These are phyloP conservation scores for Ceratonia siliqua DNA, from an alignment of 306 rosid genomes.

Conservation along the genomic window DNA sequence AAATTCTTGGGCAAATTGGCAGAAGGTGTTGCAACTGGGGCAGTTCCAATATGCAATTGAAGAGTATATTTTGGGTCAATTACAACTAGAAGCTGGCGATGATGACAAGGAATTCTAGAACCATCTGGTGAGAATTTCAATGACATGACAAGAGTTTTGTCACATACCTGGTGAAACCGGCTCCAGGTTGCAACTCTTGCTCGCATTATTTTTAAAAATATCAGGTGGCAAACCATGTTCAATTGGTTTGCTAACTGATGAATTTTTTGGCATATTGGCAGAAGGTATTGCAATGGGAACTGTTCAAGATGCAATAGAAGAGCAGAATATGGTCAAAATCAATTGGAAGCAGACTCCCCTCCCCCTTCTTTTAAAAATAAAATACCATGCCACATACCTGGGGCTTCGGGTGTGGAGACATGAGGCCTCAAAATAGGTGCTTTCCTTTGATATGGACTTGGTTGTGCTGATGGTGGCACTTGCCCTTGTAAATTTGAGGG, in stretches of 20 bases:
- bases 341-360: conserved; percentile 20
- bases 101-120: not conserved
- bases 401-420: conserved; percentile 45
- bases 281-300: conserved; percentile 42
- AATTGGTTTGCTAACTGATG: conserved; percentile 21
- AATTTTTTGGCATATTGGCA: conserved; percentile 36
- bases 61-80: not conserved
- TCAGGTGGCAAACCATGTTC: conserved; percentile 36
- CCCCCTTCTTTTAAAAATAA: not conserved
- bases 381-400: conserved; percentile 49
- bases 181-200: not conserved
- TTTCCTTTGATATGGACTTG: conserved; percentile 38
- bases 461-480: conserved; percentile 40
- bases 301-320: conserved; percentile 1
- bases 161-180: conserved; percentile 31
- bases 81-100: conserved; percentile 24
- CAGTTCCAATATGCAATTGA: conserved; percentile 25
- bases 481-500: conserved; percentile 46
- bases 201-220: conserved; percentile 11
- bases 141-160: conserved; percentile 1
- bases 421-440: conserved; percentile 43
- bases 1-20: conserved; percentile 42
- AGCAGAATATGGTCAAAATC: not conserved
- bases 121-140: not conserved
- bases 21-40: conserved; percentile 44